Percentiles rank a stretch among this genome's conserved stretches.
These are phyloP conservation scores for Solanum habrochaites DNA, from an alignment of 257 asterid species.

Conservation along the genomic window DNA sequence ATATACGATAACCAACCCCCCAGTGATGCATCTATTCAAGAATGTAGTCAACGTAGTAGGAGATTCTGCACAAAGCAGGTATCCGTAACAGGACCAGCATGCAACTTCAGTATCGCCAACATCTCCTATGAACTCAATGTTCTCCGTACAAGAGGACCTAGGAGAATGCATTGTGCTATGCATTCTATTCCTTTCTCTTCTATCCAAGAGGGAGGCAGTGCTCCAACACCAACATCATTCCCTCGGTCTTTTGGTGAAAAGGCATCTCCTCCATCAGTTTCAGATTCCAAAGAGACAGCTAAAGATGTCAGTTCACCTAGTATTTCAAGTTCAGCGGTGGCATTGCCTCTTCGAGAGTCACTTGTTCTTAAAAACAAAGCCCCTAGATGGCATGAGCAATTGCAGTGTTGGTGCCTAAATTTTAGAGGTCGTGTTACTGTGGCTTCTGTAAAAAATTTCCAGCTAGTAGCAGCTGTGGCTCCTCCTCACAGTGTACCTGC, in stretches of 20 bases:
- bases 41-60: background rate
- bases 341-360: background rate
- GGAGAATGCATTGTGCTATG: constrained; percentile 14
- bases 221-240: constrained; percentile 19
- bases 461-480: constrained; percentile 13
- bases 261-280: background rate
- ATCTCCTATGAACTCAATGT: constrained; percentile 17
- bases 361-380: constrained; percentile 10
- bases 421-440: constrained; percentile 22
- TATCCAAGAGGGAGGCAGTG: constrained; percentile 4
- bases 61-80: constrained; percentile 8
- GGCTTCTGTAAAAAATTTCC: constrained; percentile 21
- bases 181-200: background rate
- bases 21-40: background rate
- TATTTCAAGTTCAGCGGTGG: background rate
- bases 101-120: constrained; percentile 7
- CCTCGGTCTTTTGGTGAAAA: background rate
- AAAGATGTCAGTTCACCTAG: background rate
- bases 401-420: constrained; percentile 22
- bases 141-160: constrained; percentile 17
- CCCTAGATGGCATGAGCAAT: constrained; percentile 25
- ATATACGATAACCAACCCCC: constrained; percentile 14
- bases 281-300: background rate
- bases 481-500: constrained; percentile 3
- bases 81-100: constrained; percentile 6